Base-by-base conservation (phyloP, 2,329 filamentous ascomycete genomes). In the Fusarium kyushuense region DNA sequence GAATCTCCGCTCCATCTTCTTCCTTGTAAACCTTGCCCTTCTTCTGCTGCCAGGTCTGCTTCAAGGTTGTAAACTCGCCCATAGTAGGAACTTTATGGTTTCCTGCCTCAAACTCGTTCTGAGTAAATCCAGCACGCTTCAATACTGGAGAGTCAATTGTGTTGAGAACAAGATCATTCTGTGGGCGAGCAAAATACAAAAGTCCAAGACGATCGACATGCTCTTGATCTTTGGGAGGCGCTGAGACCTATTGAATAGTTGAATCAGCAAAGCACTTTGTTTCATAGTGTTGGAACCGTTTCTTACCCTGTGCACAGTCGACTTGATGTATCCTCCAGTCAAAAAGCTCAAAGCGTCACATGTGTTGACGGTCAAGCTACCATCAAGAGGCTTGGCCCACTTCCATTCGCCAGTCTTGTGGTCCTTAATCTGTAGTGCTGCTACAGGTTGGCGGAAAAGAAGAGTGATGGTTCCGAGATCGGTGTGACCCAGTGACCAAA, bases 401-500 rank as follows among this genome's bases (percentile, higher is more conserved):
- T 83, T 85, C 84, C 84, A 86, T 4, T 82, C 60, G 2, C 79
- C 80, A 1, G 81, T 78, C 0, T 80, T 76, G n/a, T 81, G 80
- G 19, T 84, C 82, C 27, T 71, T 73, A 47, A 89, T 85, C 67
- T 89, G 86, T 2, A 89, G 78, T 0, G 83, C 86, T 0, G 86
- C 84, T 1, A 89, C 83, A 0, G 86, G 87, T 63, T 89, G 87
- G 0, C 86, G 79, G 78, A 89, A 88, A 0, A 89, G 79, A 5
- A 89, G 76, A 0, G 86, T 88, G 0, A 88, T 78, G 0, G 83
- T 84, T 0, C 86, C 86, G 0, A 88, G 75, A 62, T 89, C 86
- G 0, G 86, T 88, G 68, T 89, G 86, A 0, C 86, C 86, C 0
- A 77, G 77, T 0, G 79, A 78, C 65, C 84, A 84, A 1, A 86